A percentile compares a stretch with the other conserved stretches of the same genome.
Evolutionary conservation across 2,329 filamentous ascomycete genomes (phyloP).

Genomic region (Talaromyces rugulosus): DNA sequence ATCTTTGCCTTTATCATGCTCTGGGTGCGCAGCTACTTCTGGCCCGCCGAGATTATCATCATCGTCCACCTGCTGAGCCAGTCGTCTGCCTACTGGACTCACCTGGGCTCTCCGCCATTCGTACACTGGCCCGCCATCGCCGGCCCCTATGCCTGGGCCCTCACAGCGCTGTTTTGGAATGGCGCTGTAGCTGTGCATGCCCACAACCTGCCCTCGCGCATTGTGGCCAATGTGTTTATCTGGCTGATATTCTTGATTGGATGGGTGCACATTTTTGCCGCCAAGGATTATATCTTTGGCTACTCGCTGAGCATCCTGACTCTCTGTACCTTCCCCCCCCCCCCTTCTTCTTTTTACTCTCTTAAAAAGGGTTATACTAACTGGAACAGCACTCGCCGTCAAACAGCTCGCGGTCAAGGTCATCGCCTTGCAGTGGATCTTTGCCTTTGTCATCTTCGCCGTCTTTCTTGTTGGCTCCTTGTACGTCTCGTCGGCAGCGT

Average conservation of each 20-base stretch:
- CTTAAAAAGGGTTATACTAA: background rate
- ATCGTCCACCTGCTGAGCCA: slow-evolving; percentile 81
- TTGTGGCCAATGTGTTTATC: slow-evolving; percentile 82
- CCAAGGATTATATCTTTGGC: slow-evolving; percentile 74
- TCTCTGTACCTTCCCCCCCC: slow-evolving; percentile 53
- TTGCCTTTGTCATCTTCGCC: slow-evolving; percentile 78
- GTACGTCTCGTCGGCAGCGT: slow-evolving; percentile 31
- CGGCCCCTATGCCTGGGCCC: slow-evolving; percentile 79
- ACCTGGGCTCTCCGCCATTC: slow-evolving; percentile 65
- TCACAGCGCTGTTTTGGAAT: slow-evolving; percentile 84
- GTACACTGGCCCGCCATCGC: slow-evolving; percentile 74
- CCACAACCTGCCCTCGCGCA: slow-evolving; percentile 62
- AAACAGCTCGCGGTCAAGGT: slow-evolving; percentile 69
- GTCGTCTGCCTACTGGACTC: slow-evolving; percentile 72
- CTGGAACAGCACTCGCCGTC: slow-evolving; percentile 58
- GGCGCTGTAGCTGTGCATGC: slow-evolving; percentile 77
- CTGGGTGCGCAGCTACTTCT: slow-evolving; percentile 72
- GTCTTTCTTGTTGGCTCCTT: slow-evolving; percentile 67
- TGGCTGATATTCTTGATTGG: slow-evolving; percentile 79
- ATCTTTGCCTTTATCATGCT: slow-evolving; percentile 79
- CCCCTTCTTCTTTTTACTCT: background rate
- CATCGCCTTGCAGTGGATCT: slow-evolving; percentile 86
- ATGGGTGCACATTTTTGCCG: slow-evolving; percentile 67
- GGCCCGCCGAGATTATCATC: slow-evolving; percentile 70
- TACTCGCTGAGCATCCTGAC: slow-evolving; percentile 71